These are phyloP conservation scores for Cystoderma amianthinum DNA, from an alignment of 768 basidiomycete genomes.

Conservation along the genomic window DNA sequence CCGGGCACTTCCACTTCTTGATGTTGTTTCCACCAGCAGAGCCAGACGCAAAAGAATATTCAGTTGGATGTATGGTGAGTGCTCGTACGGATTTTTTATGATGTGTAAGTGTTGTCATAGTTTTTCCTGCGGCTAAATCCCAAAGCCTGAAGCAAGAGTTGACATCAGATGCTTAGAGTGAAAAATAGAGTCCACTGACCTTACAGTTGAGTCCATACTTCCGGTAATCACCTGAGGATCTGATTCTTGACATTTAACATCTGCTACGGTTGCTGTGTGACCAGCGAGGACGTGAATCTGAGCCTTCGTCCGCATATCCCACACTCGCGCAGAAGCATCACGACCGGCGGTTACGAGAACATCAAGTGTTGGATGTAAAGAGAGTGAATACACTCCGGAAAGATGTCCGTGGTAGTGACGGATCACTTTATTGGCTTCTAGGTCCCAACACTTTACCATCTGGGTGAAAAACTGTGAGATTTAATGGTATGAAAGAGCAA, in stretches of 20 bases:
- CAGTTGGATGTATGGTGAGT: conserved; percentile 91
- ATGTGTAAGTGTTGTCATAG: conserved; percentile 94
- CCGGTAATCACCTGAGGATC: conserved; percentile 98
- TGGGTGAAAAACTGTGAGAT: conserved; percentile 21
- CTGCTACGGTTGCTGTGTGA: conserved; percentile 92
- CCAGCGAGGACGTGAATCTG: conserved; percentile 91
- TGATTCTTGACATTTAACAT: conserved; percentile 93
- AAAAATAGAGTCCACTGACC: conserved; percentile 34
- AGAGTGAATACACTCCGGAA: conserved; percentile 93
- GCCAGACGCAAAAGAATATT: conserved; percentile 93
- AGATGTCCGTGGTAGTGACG: conserved; percentile 98
- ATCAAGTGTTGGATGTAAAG: conserved; percentile 93
- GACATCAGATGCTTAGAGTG: background rate
- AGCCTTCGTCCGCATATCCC: conserved; percentile 99
- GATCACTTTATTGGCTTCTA: conserved; percentile 98
- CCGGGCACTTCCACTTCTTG: conserved; percentile 99
- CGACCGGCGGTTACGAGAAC: conserved; percentile 92
- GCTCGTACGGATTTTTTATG: conserved; percentile 98
- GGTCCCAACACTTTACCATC: conserved; percentile 99
- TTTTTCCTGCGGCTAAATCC: conserved; percentile 98
- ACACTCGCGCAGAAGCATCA: conserved; percentile 94
- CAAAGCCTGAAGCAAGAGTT: conserved; percentile 55
- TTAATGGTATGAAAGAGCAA: background rate
- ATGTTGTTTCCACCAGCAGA: conserved; percentile 99
- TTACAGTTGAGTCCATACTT: conserved; percentile 95